Conservation (phyloP, 2,329 filamentous ascomycete species). For the Xylariaceae sp. region DNA sequence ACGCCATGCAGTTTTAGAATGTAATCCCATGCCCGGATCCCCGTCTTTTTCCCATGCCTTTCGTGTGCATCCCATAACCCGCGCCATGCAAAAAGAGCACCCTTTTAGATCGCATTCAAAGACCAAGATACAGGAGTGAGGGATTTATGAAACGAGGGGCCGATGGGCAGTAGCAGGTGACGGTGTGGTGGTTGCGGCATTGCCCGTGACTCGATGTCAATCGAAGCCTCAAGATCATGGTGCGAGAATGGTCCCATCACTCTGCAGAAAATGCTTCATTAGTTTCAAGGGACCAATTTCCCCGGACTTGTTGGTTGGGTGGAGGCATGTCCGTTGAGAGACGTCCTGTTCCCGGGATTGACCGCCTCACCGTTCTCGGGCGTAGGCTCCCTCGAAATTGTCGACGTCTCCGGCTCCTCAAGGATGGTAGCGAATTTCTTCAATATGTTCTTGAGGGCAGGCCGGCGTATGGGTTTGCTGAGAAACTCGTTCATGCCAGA, state of each 20-base stretch:
- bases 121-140: too few species aligned
- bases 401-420: slow-evolving; percentile 57
- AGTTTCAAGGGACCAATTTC: slow-evolving; percentile 11
- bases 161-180: too few species aligned
- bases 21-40: not conserved
- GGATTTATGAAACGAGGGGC: too few species aligned
- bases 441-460: slow-evolving; percentile 79
- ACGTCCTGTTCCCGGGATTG: slow-evolving; percentile 1
- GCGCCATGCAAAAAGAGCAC: too few species aligned
- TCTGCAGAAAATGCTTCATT: slow-evolving; percentile 1
- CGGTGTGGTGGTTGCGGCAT: too few species aligned
- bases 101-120: too few species aligned
- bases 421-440: slow-evolving; percentile 79
- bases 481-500: slow-evolving; percentile 92
- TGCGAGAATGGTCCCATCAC: not conserved
- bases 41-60: slow-evolving; percentile 6
- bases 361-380: slow-evolving; percentile 17
- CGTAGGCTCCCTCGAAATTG: slow-evolving; percentile 30
- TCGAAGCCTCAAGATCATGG: too few species aligned
- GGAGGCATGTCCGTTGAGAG: slow-evolving; percentile 11
- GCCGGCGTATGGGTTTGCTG: slow-evolving; percentile 70
- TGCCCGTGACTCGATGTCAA: too few species aligned
- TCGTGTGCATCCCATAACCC: not conserved
- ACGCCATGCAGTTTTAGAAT: slow-evolving; percentile 9
- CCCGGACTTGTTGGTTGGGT: slow-evolving; percentile 6